These are phyloP conservation scores for Pyrus pyrifolia DNA, from an alignment of 306 rosid genomes.

Conservation along the genomic window DNA sequence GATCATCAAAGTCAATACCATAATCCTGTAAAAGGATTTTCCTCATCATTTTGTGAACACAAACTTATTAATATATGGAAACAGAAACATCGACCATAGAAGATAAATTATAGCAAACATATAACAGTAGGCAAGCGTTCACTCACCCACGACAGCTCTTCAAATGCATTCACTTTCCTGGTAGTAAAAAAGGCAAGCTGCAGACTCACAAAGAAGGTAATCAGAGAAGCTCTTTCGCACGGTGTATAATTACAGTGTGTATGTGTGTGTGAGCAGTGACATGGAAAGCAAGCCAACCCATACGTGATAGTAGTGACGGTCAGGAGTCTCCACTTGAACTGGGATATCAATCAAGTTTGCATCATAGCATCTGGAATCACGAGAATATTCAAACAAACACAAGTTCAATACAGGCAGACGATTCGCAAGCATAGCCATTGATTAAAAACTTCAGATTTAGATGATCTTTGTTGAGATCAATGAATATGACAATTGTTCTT, in stretches of 20 bases:
- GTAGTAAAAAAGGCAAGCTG: constrained; percentile 89
- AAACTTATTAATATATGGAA: too few relatives aligned
- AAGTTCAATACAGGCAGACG: too few relatives aligned
- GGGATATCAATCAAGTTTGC: constrained; percentile 74
- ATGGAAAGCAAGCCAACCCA: constrained; percentile 7
- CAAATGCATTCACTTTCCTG: constrained; percentile 53
- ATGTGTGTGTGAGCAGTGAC: neutral
- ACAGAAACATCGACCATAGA: too few relatives aligned
- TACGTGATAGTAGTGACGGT: constrained; percentile 92
- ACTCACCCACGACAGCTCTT: constrained; percentile 92
- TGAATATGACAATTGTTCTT: neutral
- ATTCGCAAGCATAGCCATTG: neutral
- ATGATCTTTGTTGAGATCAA: neutral
- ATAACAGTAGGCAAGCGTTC: neutral
- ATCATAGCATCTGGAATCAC: constrained; percentile 54
- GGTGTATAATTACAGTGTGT: neutral
- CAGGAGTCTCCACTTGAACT: constrained; percentile 93
- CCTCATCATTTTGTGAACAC: constrained; percentile 1
- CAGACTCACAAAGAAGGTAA: constrained; percentile 11
- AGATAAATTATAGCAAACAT: neutral
- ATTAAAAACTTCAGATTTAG: neutral
- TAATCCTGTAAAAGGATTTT: constrained; percentile 61
- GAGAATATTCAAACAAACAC: neutral
- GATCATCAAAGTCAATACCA: constrained; percentile 73
- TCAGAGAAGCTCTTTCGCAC: neutral